Conservation (phyloP, 2,329 filamentous ascomycete species). For the Fusarium lyarnte region DNA sequence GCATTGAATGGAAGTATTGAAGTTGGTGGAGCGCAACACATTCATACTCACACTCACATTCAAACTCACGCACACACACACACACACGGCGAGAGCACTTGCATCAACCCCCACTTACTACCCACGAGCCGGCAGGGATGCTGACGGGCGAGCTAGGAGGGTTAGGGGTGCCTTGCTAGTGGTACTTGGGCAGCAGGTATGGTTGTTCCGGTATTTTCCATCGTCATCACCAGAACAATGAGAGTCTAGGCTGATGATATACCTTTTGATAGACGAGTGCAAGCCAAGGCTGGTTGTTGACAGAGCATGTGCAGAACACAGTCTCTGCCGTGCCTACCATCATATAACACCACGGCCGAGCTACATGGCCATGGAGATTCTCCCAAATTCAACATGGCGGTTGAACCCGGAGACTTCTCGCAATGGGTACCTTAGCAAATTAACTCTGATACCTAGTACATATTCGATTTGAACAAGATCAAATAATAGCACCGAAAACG, state of each 20-base stretch:
- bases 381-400: not conserved
- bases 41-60: constrained; percentile 4
- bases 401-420: not conserved
- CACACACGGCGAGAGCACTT: constrained; percentile 25
- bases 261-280: not conserved
- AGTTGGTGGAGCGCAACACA: constrained; percentile 25
- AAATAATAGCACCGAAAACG: constrained; percentile 21
- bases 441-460: not conserved
- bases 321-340: not conserved
- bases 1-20: constrained; percentile 20
- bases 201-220: constrained; percentile 39
- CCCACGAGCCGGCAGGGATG: constrained; percentile 40
- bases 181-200: constrained; percentile 20
- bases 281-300: not conserved
- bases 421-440: not conserved
- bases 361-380: not conserved
- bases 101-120: constrained; percentile 43
- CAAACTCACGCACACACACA: not conserved
- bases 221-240: constrained; percentile 7
- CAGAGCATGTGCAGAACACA: not conserved
- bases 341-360: not conserved
- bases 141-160: constrained; percentile 20
- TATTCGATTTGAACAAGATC: not conserved
- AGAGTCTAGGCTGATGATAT: not conserved
- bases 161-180: constrained; percentile 7